Conservation (phyloP, 305 asterid species). For the Fraxinus xanthoxyloides region DNA sequence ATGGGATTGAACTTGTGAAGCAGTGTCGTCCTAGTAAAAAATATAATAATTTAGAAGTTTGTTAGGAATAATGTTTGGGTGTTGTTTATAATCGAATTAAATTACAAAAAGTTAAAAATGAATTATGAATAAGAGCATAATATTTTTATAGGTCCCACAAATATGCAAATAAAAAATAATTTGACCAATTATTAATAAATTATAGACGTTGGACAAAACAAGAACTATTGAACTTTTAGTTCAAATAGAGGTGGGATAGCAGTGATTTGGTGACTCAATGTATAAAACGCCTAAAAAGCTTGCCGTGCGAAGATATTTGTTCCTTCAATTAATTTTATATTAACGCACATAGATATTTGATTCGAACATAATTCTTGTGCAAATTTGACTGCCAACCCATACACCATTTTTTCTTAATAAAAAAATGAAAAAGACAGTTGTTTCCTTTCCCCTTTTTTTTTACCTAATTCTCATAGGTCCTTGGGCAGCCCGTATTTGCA, state of each 20-base stretch:
- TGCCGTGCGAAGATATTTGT: background rate
- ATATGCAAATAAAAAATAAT: too few relatives aligned
- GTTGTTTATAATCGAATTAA: too few relatives aligned
- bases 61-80: background rate
- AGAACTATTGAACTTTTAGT: background rate
- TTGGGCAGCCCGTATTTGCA: background rate
- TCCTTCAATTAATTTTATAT: background rate
- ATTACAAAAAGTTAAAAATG: too few relatives aligned
- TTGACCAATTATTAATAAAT: too few relatives aligned
- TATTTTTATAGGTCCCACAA: too few relatives aligned
- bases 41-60: background rate
- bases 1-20: background rate
- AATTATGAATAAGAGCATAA: too few relatives aligned
- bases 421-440: background rate
- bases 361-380: background rate
- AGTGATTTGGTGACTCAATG: background rate
- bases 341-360: background rate
- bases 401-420: background rate
- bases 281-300: background rate
- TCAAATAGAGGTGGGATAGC: background rate
- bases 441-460: background rate
- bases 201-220: too few relatives aligned
- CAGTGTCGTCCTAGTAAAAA: background rate
- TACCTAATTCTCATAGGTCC: background rate
- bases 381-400: background rate